Conservation (phyloP, 1,139 yeast genomes). For the Geotrichum klebahnii region DNA sequence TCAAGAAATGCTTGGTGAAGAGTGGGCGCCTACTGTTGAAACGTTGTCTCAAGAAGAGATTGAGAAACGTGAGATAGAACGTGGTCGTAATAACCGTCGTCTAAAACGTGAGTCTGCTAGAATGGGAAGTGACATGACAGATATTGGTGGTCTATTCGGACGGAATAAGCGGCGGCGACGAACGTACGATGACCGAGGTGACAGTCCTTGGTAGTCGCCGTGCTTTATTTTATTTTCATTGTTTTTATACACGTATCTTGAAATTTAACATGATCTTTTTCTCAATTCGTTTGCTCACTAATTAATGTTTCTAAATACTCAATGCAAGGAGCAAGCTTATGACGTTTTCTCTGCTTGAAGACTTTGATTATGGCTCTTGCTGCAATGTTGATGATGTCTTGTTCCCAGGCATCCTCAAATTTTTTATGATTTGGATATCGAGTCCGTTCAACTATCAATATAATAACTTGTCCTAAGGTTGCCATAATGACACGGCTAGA, state of each 20-base stretch:
- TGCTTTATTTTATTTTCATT: neutral
- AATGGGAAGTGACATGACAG: slow-evolving; percentile 35
- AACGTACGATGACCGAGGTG: slow-evolving; percentile 27
- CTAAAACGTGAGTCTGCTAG: slow-evolving; percentile 79
- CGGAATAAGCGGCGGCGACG: slow-evolving; percentile 35
- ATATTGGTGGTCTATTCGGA: slow-evolving; percentile 37
- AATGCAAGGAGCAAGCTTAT: slow-evolving; percentile 5
- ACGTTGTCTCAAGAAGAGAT: slow-evolving; percentile 86
- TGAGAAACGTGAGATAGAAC: slow-evolving; percentile 90
- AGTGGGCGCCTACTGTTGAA: slow-evolving; percentile 89
- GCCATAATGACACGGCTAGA: slow-evolving; percentile 1
- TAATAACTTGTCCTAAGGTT: neutral
- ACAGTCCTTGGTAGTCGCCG: slow-evolving; percentile 24
- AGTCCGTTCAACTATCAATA: slow-evolving; percentile 3
- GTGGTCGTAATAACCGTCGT: slow-evolving; percentile 86
- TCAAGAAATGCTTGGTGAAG: slow-evolving; percentile 58
- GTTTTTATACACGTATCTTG: too few species aligned
- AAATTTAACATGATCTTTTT: too few species aligned
- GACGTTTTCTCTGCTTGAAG: neutral
- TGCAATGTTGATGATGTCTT: neutral
- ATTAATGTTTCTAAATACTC: slow-evolving; percentile 5
- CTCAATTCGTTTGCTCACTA: too few species aligned
- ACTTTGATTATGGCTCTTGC: slow-evolving; percentile 8
- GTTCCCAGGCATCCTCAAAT: neutral
- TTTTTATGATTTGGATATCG: neutral